Evolutionary conservation across 1,284 basidiomycete genomes (phyloP).

Genomic region (Leucoagaricus sp.): DNA sequence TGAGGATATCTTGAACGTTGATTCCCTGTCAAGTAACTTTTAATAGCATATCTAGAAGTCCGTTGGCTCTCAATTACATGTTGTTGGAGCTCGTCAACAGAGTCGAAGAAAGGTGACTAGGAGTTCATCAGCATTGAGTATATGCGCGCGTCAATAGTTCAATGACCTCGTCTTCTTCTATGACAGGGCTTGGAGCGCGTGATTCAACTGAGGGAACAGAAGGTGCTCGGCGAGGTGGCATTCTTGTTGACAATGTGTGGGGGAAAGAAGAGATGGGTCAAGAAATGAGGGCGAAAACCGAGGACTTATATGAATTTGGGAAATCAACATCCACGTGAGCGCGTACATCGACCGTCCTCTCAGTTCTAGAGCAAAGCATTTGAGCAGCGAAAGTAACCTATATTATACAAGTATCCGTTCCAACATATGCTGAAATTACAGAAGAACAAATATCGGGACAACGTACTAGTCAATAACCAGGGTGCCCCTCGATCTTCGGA

Average conservation of each 20-base stretch:
- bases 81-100: conserved; percentile 85
- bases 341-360: neutral
- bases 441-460: conserved; percentile 7
- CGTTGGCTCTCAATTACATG: conserved; percentile 54
- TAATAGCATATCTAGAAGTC: neutral
- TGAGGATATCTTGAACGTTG: conserved; percentile 91
- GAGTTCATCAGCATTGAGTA: conserved; percentile 1
- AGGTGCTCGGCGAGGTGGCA: conserved; percentile 51
- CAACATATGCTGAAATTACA: conserved; percentile 8
- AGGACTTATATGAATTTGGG: conserved; percentile 1
- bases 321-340: conserved; percentile 8
- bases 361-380: neutral
- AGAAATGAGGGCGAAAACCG: neutral
- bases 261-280: neutral
- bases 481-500: conserved; percentile 64
- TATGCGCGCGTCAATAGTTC: neutral
- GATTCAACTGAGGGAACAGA: conserved; percentile 43
- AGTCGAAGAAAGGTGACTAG: conserved; percentile 65
- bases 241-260: conserved; percentile 18
- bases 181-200: conserved; percentile 39
- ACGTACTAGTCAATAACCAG: conserved; percentile 47
- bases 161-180: conserved; percentile 43
- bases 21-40: conserved; percentile 65
- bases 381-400: neutral
- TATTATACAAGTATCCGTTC: conserved; percentile 17